These are phyloP conservation scores for Microdochium paspali DNA, from an alignment of 2,329 filamentous ascomycete species.

Conservation along the genomic window DNA sequence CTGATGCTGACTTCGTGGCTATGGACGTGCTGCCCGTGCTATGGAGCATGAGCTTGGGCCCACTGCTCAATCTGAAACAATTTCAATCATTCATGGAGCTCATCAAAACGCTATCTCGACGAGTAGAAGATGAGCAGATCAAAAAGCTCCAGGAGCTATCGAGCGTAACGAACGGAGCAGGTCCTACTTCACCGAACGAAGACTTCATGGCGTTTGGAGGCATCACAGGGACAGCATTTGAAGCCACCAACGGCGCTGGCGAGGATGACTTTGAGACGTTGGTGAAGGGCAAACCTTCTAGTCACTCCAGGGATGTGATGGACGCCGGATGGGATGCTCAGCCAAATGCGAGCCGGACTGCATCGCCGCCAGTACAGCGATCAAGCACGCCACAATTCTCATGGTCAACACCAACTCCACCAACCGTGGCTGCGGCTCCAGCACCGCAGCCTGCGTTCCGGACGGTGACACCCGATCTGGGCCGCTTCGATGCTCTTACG, in stretches of 20 bases:
- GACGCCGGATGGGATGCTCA: constrained; percentile 41
- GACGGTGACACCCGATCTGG: constrained; percentile 50
- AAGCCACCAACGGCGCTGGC: constrained; percentile 35
- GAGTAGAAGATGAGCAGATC: constrained; percentile 81
- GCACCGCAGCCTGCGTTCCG: constrained; percentile 34
- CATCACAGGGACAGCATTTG: constrained; percentile 50
- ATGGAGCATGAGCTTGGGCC: constrained; percentile 87
- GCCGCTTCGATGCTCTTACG: constrained; percentile 42
- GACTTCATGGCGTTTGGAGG: constrained; percentile 66
- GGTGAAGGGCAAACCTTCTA: constrained; percentile 62
- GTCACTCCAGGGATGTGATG: constrained; percentile 25
- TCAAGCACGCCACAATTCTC: constrained; percentile 44
- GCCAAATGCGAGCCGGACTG: constrained; percentile 16
- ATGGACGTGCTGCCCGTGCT: constrained; percentile 83
- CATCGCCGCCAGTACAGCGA: constrained; percentile 22
- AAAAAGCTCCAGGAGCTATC: constrained; percentile 81
- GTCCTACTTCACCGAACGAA: constrained; percentile 41
- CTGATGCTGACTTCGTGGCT: constrained; percentile 84
- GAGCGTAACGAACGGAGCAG: constrained; percentile 41
- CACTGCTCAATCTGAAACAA: constrained; percentile 75
- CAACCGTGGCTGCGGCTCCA: constrained; percentile 23
- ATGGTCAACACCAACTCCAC: constrained; percentile 51
- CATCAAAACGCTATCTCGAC: constrained; percentile 69
- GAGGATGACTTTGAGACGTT: constrained; percentile 80
- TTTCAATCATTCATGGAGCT: constrained; percentile 87